These are phyloP conservation scores for Cyberlindnera mississippiensis DNA, from an alignment of 805 yeast genomes.

Conservation along the genomic window DNA sequence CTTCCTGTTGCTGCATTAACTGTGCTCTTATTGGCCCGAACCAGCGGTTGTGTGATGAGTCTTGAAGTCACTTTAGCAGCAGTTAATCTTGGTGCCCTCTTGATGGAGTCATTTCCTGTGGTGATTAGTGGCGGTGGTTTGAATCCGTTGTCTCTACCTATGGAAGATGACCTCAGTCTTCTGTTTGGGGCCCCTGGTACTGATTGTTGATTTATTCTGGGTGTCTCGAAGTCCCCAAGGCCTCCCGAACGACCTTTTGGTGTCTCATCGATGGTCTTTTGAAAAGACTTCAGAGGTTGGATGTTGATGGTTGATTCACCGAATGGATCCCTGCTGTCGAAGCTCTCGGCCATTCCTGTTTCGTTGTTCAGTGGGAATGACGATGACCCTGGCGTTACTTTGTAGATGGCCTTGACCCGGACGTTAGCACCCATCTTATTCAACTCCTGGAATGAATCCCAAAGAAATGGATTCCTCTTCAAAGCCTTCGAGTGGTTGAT, in stretches of 20 bases:
- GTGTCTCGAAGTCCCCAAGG: conserved; percentile 37
- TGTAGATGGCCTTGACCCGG: conserved; percentile 53
- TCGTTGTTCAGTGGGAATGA: conserved; percentile 15
- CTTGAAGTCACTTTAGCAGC: conserved; percentile 46
- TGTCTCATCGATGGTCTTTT: conserved; percentile 19
- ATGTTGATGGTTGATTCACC: conserved; percentile 25
- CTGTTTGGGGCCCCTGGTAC: conserved; percentile 39
- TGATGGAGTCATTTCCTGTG: conserved; percentile 18
- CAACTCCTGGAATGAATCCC: conserved; percentile 81
- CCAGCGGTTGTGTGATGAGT: conserved; percentile 39
- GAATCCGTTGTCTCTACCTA: conserved; percentile 12
- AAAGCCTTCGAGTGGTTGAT: conserved; percentile 66
- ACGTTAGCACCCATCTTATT: conserved; percentile 69
- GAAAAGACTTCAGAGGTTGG: conserved; percentile 12
- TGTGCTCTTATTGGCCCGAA: conserved; percentile 16
- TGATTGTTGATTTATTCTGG: conserved; percentile 34
- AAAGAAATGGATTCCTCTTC: conserved; percentile 70
- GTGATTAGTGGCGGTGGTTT: conserved; percentile 21
- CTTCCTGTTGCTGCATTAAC: conserved; percentile 9
- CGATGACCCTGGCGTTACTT: conserved; percentile 19
- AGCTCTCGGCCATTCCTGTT: conserved; percentile 3
- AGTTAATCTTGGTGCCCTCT: conserved; percentile 30
- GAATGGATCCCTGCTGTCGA: conserved; percentile 27
- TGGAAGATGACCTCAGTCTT: conserved; percentile 26
- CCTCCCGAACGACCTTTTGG: conserved; percentile 13